Evolutionary conservation across 163 green algal species (phyloP).

Genomic region (Coccomyxa subellipsoidea): DNA sequence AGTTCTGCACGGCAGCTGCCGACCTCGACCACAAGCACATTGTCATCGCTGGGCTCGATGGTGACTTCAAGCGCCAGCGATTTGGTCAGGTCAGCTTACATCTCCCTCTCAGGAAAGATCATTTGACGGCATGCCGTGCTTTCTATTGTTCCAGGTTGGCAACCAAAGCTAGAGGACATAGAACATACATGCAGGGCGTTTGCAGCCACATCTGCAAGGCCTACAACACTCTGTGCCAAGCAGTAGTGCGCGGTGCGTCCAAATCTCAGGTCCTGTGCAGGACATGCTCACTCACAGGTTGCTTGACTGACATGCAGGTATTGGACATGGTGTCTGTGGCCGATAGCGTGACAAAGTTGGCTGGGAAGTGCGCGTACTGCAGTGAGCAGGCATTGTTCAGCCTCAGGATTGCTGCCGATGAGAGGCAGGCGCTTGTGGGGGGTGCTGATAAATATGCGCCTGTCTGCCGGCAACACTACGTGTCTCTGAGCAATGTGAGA

Average conservation of each 20-base stretch:
- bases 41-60: conserved; percentile 81
- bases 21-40: conserved; percentile 75
- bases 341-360: conserved; percentile 78
- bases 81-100: conserved; percentile 59
- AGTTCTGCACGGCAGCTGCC: conserved; percentile 61
- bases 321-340: conserved; percentile 80
- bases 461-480: conserved; percentile 64
- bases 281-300: neutral
- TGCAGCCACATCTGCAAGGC: neutral
- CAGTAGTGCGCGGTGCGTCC: neutral
- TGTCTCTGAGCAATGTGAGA: neutral
- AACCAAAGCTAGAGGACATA: too few relatives aligned
- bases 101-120: neutral
- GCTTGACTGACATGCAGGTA: conserved; percentile 40
- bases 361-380: conserved; percentile 69
- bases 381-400: conserved; percentile 62
- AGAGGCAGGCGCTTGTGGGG: conserved; percentile 74
- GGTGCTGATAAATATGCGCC: conserved; percentile 84
- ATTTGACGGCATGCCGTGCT: too few relatives aligned
- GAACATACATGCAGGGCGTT: too few relatives aligned
- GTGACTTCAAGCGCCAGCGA: conserved; percentile 69
- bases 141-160: too few relatives aligned
- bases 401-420: conserved; percentile 52
- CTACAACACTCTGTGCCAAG: neutral
- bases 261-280: too few relatives aligned